Base-by-base conservation (phyloP, 805 yeast species). In the Ogataea trehaloabstinens region DNA sequence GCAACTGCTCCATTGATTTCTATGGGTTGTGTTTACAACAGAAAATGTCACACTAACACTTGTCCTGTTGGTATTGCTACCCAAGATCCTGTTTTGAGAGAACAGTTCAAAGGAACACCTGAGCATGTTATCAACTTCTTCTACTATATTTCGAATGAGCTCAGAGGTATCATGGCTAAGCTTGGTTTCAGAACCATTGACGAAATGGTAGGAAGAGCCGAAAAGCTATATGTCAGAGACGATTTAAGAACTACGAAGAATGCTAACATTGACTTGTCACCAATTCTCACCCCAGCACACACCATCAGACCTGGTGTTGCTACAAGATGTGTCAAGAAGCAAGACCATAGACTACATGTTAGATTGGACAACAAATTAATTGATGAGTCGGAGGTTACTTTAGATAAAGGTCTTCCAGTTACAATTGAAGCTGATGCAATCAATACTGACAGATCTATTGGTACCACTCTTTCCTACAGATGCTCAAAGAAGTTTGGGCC, bases 41-140 rank as follows among this genome's bases (percentile, higher is more conserved):
- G 96, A 68, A 87, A 85, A 72, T 87, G 97, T 61, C 98, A 91
- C 64, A 71, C 86, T 44, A 86, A 87, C 69, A 79, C 95, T 28
- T 91, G 99, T 67, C 96, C 99, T 20, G 99, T 91, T 35, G 99
- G 99, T 68, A 86, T 91, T 70, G 99, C 99, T 32, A 91, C 99
- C 21, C 99, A 93, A 67, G 98, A 91, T 64, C 97, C 97, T 15
- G 87, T 81, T 51, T 74, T 91, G 52, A 80, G 99, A 68, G 78
- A 78, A 67, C 93, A 91, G 67, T 91, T 91, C 68, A 74, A 78
- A 56, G 99, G 99, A 60, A 90, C 96, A 35, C 99, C 99, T 37
- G 99, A 91, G 69, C 97, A 91, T 60, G 98, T 91, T 42, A 90
- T 91, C 67, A 91, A 91, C 74, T 93, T 91, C 75, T 93, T 93